A percentile compares a stretch with the other conserved stretches of the same genome.
phyloP scores from a whole-genome alignment of 257 asterid genomes.

The Solanum arcanum region DNA sequence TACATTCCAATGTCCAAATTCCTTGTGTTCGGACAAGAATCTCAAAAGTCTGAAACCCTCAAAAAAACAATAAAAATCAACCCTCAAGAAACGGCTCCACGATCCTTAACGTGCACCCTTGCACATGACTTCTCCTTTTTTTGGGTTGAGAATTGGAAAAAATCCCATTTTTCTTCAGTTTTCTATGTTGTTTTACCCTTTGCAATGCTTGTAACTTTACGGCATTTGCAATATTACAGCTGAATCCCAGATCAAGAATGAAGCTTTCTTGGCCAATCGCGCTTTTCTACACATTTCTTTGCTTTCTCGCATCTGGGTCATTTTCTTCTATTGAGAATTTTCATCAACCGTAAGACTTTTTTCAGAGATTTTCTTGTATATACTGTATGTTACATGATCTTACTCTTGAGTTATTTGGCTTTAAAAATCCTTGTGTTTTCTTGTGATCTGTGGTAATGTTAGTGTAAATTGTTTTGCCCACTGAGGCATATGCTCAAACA shows the following conservation, averaged over 20 bases:
- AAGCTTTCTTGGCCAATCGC: constrained; percentile 32
- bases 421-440: background rate
- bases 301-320: constrained; percentile 37
- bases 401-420: background rate
- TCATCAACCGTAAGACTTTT: constrained; percentile 76
- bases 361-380: background rate
- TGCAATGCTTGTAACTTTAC: constrained; percentile 1
- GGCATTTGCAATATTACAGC: constrained; percentile 18
- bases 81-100: constrained; percentile 5
- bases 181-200: background rate
- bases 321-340: constrained; percentile 35
- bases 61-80: background rate
- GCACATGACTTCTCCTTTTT: background rate
- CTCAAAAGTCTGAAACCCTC: background rate
- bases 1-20: background rate
- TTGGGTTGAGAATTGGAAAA: constrained; percentile 13
- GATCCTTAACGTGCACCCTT: constrained; percentile 24
- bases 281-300: constrained; percentile 24
- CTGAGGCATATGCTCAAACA: background rate
- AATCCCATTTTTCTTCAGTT: constrained; percentile 6
- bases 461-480: background rate
- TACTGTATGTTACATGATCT: background rate
- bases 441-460: background rate
- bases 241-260: constrained; percentile 47
- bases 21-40: background rate